Percentiles rank a stretch among this genome's conserved stretches.
These are phyloP conservation scores for Suaeda aralocaspica DNA, from an alignment of 148 eudicot species.

Conservation along the genomic window DNA sequence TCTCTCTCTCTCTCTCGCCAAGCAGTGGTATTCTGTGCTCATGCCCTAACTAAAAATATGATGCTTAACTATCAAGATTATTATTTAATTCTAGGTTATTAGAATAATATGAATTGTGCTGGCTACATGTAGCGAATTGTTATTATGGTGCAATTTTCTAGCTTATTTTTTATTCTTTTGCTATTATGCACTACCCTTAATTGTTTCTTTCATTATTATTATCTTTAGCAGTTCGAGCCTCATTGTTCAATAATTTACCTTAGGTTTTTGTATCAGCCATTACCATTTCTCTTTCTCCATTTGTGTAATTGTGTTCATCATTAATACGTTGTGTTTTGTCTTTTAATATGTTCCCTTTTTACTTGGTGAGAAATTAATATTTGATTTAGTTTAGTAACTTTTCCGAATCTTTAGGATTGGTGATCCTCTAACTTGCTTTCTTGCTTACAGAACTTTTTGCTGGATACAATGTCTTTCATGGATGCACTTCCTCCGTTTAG, in stretches of 20 bases:
- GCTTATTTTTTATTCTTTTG: not conserved
- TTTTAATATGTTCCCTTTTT: not conserved
- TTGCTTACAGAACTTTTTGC: constrained; percentile 45
- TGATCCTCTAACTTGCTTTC: not conserved
- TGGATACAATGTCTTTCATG: constrained; percentile 85
- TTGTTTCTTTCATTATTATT: not conserved
- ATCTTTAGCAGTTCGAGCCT: too few species aligned
- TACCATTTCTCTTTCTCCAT: not conserved
- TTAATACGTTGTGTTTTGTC: not conserved
- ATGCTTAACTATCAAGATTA: not conserved
- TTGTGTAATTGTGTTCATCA: not conserved
- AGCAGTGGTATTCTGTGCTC: not conserved
- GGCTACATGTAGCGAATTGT: not conserved
- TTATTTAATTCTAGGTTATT: not conserved
- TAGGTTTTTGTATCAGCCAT: too few species aligned
- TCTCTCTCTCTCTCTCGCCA: too few species aligned
- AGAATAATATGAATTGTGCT: too few species aligned
- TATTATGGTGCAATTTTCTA: not conserved
- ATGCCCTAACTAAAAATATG: not conserved
- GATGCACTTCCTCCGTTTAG: constrained; percentile 86
- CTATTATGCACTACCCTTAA: not conserved
- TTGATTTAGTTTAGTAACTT: not conserved
- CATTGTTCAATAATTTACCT: too few species aligned
- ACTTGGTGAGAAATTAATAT: not conserved
- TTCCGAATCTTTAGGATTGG: not conserved